Conservation (phyloP, 257 asterid genomes). For the Osmanthus fragrans region DNA sequence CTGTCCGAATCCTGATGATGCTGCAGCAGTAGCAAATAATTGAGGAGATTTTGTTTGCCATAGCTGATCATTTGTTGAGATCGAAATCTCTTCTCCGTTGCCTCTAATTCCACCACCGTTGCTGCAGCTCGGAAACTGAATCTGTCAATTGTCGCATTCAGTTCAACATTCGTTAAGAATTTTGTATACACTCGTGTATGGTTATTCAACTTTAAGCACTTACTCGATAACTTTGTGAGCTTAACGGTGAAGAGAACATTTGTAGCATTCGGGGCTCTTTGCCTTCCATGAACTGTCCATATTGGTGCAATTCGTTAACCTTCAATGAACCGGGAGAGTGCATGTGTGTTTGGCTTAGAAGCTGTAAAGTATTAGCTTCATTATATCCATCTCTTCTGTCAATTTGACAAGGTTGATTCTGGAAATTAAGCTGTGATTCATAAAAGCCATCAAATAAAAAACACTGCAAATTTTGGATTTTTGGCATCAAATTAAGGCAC, state of each 20-base stretch:
- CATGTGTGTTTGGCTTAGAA: constrained; percentile 53
- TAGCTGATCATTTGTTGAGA: constrained; percentile 28
- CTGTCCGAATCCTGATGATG: constrained; percentile 91
- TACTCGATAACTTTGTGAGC: constrained; percentile 43
- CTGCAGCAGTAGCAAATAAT: constrained; percentile 68
- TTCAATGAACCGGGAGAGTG: constrained; percentile 44
- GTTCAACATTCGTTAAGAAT: not conserved
- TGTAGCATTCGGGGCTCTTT: constrained; percentile 42
- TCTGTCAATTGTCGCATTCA: not conserved
- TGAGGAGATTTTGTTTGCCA: constrained; percentile 40
- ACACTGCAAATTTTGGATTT: not conserved
- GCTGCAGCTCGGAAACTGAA: constrained; percentile 50
- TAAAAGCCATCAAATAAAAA: not conserved
- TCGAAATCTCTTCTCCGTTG: constrained; percentile 29
- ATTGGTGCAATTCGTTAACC: constrained; percentile 32
- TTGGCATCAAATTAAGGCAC: not conserved
- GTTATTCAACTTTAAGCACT: not conserved
- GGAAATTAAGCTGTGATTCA: constrained; percentile 11
- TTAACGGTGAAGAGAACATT: constrained; percentile 34
- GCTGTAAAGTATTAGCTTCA: constrained; percentile 59
- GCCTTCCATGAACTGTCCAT: constrained; percentile 30
- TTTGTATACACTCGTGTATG: not conserved
- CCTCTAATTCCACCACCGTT: constrained; percentile 34
- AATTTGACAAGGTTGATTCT: constrained; percentile 20
- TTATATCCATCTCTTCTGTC: constrained; percentile 40